These are phyloP conservation scores for Raffaelea albimanens DNA, from an alignment of 2,329 filamentous ascomycete species.

Conservation along the genomic window DNA sequence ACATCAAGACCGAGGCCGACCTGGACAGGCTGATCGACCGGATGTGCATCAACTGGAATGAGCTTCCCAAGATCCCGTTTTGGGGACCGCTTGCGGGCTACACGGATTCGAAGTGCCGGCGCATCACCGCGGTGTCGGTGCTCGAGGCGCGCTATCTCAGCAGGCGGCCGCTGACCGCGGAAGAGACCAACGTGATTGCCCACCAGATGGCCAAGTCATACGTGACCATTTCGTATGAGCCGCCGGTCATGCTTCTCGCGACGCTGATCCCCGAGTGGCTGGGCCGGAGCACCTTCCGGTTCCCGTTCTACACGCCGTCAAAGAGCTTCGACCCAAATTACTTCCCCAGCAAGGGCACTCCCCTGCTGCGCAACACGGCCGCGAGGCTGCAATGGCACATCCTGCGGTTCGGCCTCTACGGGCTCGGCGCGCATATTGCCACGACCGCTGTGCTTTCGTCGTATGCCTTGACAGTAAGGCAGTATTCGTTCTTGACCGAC, in stretches of 20 bases:
- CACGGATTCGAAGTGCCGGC: conserved; percentile 9
- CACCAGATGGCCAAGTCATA: conserved; percentile 8
- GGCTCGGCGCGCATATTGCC: conserved; percentile 4
- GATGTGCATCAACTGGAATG: conserved; percentile 11
- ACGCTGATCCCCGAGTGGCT: conserved; percentile 4
- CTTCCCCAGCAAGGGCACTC: conserved; percentile 4
- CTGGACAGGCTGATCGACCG: conserved; percentile 6
- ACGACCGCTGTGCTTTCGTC: conserved; percentile 6
- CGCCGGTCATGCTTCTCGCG: conserved; percentile 5
- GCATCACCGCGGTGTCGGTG: conserved; percentile 7
- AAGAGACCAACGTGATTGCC: conserved; percentile 13
- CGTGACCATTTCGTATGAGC: conserved; percentile 6
- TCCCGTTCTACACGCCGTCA: conserved; percentile 12
- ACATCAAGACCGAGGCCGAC: conserved; percentile 6
- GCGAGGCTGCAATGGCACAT: conserved; percentile 12
- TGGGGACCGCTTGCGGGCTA: conserved; percentile 7
- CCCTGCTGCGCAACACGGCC: conserved; percentile 1
- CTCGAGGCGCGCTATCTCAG: conserved; percentile 8
- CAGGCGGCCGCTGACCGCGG: conserved; percentile 9
- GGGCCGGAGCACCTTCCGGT: conserved; percentile 10
- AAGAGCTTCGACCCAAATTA: conserved; percentile 8
- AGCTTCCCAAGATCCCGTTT: conserved; percentile 10
- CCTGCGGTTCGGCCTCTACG: conserved; percentile 8
- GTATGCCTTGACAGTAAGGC: conserved; percentile 6
- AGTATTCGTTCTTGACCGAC: conserved; percentile 4